Conservation (phyloP, 2,329 filamentous ascomycete species). For the Aspergillus melleus region DNA sequence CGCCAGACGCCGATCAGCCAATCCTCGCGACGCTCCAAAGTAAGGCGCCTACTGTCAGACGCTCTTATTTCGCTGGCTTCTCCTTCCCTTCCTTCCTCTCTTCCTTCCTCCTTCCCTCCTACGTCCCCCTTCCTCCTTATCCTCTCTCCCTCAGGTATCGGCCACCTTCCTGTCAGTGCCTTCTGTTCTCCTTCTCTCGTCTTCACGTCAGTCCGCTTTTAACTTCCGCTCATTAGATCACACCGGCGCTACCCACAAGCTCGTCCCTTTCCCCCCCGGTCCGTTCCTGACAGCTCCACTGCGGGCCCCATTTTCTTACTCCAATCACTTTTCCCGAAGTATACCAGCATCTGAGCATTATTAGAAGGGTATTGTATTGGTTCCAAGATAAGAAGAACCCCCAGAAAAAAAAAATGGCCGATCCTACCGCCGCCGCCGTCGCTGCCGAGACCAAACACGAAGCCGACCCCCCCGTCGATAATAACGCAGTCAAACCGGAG, state of each 20-base stretch:
- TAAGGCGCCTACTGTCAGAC: slow-evolving; percentile 10
- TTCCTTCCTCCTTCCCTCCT: not conserved
- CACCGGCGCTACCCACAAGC: not conserved
- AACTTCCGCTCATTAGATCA: not conserved
- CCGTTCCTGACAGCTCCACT: not conserved
- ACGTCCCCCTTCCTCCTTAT: not conserved
- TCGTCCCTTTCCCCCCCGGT: not conserved
- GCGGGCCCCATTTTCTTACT: not conserved
- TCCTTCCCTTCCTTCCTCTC: not conserved
- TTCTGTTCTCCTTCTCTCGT: not conserved
- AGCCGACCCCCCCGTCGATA: slow-evolving; percentile 27
- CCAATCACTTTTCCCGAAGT: not conserved
- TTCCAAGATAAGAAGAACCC: too few species aligned
- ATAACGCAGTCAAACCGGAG: slow-evolving; percentile 27
- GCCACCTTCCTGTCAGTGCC: not conserved
- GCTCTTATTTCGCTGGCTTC: not conserved
- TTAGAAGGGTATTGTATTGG: too few species aligned
- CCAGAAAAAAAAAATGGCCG: not conserved
- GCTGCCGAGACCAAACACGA: slow-evolving; percentile 31
- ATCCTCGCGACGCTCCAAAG: slow-evolving; percentile 5
- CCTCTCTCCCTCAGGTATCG: not conserved
- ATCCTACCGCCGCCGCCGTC: not conserved
- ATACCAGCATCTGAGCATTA: too few species aligned
- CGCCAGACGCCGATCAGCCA: slow-evolving; percentile 8
- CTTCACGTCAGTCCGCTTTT: not conserved